Evolutionary conservation across 805 yeast species (phyloP).

Genomic region (Hanseniaspora lindneri): DNA sequence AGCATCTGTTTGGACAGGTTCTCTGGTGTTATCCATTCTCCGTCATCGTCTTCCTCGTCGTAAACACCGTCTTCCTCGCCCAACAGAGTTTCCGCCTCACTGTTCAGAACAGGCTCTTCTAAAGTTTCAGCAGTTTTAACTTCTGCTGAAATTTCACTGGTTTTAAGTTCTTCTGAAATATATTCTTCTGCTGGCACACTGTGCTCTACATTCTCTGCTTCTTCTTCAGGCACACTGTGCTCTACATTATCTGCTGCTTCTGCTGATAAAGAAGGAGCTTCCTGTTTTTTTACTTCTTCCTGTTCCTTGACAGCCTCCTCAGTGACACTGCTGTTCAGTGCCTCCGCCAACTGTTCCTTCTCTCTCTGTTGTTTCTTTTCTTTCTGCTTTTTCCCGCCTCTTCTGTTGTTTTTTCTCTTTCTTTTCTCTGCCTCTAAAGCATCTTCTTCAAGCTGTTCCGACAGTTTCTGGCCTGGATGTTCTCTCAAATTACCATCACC

Average conservation of each 20-base stretch:
- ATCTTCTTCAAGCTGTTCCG: slow-evolving; percentile 21
- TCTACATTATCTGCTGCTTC: too few species aligned
- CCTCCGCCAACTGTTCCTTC: slow-evolving; percentile 17
- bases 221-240: background rate
- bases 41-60: slow-evolving; percentile 54
- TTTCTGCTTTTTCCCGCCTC: slow-evolving; percentile 57
- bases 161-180: background rate
- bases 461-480: slow-evolving; percentile 50
- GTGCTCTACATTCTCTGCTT: background rate
- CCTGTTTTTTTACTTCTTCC: slow-evolving; percentile 27
- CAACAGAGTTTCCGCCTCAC: too few species aligned
- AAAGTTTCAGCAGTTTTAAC: background rate
- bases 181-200: background rate
- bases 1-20: slow-evolving; percentile 59
- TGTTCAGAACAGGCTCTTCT: too few species aligned
- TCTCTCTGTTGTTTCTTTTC: slow-evolving; percentile 41
- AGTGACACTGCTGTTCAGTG: slow-evolving; percentile 15
- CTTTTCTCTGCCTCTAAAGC: slow-evolving; percentile 18
- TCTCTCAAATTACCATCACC: slow-evolving; percentile 60
- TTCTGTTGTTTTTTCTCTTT: slow-evolving; percentile 39
- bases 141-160: background rate
- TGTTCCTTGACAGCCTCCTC: slow-evolving; percentile 16
- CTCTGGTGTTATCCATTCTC: slow-evolving; percentile 91
- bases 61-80: slow-evolving; percentile 19
- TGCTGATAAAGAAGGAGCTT: too few species aligned